Conservation (phyloP, 2,329 filamentous ascomycete species). For the Paraphaeosphaeria minitans region DNA sequence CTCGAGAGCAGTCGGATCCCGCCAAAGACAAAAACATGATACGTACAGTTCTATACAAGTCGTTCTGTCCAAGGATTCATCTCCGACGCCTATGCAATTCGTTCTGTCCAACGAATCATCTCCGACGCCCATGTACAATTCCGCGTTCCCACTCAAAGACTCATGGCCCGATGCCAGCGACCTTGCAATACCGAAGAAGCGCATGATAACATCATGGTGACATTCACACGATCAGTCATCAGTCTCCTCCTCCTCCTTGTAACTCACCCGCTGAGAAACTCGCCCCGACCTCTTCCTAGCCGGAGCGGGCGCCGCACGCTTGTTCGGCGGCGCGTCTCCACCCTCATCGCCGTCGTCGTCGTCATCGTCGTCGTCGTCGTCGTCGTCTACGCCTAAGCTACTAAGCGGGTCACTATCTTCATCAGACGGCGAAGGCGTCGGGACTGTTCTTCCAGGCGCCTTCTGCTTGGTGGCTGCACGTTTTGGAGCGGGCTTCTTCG, state of each 20-base stretch:
- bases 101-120: too few species aligned
- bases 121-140: conserved; percentile 7
- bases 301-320: conserved; percentile 22
- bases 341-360: conserved; percentile 27
- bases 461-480: conserved; percentile 39
- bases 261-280: conserved; percentile 34
- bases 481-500: conserved; percentile 47
- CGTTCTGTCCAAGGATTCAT: not conserved
- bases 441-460: conserved; percentile 46
- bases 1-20: not conserved
- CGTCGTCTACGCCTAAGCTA: conserved; percentile 42
- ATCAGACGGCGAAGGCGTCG: conserved; percentile 50
- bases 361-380: too few species aligned
- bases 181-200: not conserved
- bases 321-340: conserved; percentile 23
- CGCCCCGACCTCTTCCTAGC: conserved; percentile 37
- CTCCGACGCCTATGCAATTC: conserved; percentile 4
- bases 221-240: conserved; percentile 15
- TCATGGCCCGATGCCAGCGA: not conserved
- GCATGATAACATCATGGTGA: not conserved
- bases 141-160: not conserved
- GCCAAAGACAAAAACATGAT: not conserved
- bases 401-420: conserved; percentile 48
- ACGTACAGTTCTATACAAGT: not conserved
- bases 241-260: conserved; percentile 43